Evolutionary conservation across 169 alveolate genomes (phyloP).

Genomic region (Plasmodium cynomolgi): DNA sequence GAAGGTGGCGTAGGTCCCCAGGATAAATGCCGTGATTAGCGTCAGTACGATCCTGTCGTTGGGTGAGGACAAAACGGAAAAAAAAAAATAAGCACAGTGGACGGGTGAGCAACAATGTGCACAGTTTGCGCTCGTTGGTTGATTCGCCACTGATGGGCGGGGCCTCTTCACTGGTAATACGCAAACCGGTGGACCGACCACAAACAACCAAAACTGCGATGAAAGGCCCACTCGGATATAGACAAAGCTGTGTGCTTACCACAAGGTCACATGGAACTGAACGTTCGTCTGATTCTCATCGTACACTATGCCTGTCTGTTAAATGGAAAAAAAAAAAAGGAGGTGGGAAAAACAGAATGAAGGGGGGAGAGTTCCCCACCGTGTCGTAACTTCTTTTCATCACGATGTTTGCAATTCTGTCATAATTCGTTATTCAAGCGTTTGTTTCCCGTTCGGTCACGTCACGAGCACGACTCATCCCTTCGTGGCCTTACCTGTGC

Average conservation of each 20-base stretch:
- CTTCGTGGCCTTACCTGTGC: conserved; percentile 46
- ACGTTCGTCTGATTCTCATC: conserved; percentile 57
- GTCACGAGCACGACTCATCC: neutral
- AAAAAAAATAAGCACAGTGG: neutral
- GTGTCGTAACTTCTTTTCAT: neutral
- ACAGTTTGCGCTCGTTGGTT: neutral
- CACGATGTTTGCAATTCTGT: neutral
- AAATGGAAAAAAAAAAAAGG: neutral
- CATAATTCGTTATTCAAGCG: neutral
- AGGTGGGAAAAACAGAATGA: neutral
- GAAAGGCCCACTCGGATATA: neutral
- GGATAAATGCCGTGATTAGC: conserved; percentile 20
- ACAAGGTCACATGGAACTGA: conserved; percentile 47
- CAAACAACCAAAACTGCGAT: neutral
- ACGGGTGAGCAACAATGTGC: neutral
- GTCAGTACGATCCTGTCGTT: conserved; percentile 48
- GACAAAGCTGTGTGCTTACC: conserved; percentile 8
- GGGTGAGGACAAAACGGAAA: neutral
- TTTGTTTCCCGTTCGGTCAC: neutral
- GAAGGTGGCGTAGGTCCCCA: conserved; percentile 51
- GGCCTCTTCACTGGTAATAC: neutral
- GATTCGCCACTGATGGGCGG: neutral
- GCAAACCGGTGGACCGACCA: neutral
- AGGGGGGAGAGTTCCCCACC: neutral
- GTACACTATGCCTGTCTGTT: conserved; percentile 57